Percentiles rank a stretch among this genome's conserved stretches.
phyloP scores from a whole-genome alignment of 2,329 filamentous ascomycete species.

The Mariannaea sp. region DNA sequence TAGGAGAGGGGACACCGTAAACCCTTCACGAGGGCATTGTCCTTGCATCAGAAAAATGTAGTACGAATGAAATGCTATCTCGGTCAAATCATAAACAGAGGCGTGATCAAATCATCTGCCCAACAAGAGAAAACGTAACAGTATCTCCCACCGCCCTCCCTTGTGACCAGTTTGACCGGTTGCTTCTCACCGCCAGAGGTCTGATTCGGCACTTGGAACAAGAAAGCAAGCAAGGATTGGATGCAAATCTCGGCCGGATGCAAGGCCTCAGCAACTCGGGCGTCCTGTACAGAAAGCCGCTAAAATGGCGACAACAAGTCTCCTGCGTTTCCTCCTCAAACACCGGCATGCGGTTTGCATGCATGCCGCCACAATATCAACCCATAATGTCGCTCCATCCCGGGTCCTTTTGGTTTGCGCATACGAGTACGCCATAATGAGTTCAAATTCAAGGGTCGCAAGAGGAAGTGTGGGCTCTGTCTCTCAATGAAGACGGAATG shows the following conservation, averaged over 20 bases:
- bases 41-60: not conserved
- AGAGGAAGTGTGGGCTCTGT: not conserved
- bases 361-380: not conserved
- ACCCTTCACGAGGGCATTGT: not conserved
- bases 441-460: too few species aligned
- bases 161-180: conserved; percentile 1
- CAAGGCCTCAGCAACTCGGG: conserved; percentile 15
- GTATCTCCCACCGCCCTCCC: not conserved
- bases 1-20: not conserved
- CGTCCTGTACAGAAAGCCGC: conserved; percentile 16
- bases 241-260: conserved; percentile 6
- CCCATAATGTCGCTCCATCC: conserved; percentile 2
- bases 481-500: not conserved
- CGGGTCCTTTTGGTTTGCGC: not conserved
- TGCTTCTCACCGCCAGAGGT: conserved; percentile 19
- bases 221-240: conserved; percentile 7
- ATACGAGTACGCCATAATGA: conserved; percentile 1
- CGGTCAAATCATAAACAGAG: not conserved
- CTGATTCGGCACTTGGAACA: conserved; percentile 10
- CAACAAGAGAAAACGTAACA: not conserved
- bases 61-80: not conserved
- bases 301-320: conserved; percentile 20
- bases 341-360: conserved; percentile 5
- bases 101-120: not conserved
- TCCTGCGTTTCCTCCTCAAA: conserved; percentile 7